These are phyloP conservation scores for Gossypium davidsonii DNA, from an alignment of 441 rosid species.

Conservation along the genomic window DNA sequence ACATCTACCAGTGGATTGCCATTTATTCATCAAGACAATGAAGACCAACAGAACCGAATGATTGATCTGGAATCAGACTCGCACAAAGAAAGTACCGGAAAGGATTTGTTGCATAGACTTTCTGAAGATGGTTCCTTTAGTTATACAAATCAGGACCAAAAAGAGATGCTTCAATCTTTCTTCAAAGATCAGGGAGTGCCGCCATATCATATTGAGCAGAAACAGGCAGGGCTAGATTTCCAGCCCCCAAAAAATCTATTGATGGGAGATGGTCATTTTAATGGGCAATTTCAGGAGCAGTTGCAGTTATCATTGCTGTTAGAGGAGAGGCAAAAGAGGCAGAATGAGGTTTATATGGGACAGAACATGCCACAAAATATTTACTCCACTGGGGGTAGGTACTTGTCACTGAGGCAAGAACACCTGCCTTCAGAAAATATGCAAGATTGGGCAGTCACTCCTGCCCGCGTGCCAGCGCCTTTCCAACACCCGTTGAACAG, in stretches of 20 bases:
- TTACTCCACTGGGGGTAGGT: conserved; percentile 52
- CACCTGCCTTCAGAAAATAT: conserved; percentile 40
- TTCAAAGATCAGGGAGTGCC: conserved; percentile 58
- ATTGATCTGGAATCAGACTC: conserved; percentile 50
- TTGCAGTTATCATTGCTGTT: conserved; percentile 39
- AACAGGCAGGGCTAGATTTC: conserved; percentile 40
- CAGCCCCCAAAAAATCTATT: conserved; percentile 38
- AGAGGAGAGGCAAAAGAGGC: conserved; percentile 58
- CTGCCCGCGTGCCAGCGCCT: conserved; percentile 41
- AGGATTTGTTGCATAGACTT: conserved; percentile 49
- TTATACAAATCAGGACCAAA: conserved; percentile 57
- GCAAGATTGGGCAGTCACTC: conserved; percentile 54
- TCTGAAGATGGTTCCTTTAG: conserved; percentile 47
- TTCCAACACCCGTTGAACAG: conserved; percentile 38
- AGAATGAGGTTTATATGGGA: conserved; percentile 42
- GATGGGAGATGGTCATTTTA: conserved; percentile 46
- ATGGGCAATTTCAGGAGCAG: conserved; percentile 56
- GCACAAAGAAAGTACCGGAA: conserved; percentile 35
- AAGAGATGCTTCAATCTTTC: conserved; percentile 80
- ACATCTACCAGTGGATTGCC: conserved; percentile 41
- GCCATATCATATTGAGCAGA: conserved; percentile 46
- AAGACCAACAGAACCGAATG: conserved; percentile 40
- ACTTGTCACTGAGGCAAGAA: conserved; percentile 55
- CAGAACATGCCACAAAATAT: conserved; percentile 47
- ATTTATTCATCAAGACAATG: conserved; percentile 38